A percentile compares a stretch with the other conserved stretches of the same genome.
phyloP scores from a whole-genome alignment of 257 asterid species.

The Capsicum chinense region DNA sequence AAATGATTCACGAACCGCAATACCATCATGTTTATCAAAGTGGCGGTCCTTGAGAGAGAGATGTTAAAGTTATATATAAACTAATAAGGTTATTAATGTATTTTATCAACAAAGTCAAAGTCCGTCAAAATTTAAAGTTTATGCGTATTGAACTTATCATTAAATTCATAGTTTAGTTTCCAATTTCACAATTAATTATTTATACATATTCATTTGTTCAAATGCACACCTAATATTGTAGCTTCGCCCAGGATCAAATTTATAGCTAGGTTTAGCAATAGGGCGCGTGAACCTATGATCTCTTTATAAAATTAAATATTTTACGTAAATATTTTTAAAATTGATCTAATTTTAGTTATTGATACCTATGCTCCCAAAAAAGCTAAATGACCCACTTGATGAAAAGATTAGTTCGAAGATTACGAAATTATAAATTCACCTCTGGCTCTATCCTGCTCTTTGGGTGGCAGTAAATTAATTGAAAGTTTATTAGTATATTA shows the following conservation, averaged over 20 bases:
- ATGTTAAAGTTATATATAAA: background rate
- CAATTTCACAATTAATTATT: background rate
- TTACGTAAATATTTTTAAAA: too few species aligned
- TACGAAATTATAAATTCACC: too few species aligned
- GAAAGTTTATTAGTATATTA: background rate
- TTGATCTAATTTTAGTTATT: too few species aligned
- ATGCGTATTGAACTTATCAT: background rate
- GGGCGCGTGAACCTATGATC: too few species aligned
- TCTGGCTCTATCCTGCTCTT: too few species aligned
- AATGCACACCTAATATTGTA: background rate
- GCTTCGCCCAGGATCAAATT: background rate
- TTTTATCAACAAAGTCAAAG: background rate
- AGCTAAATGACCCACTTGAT: too few species aligned
- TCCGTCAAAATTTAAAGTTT: background rate
- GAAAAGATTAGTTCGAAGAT: too few species aligned
- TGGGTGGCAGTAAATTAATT: background rate
- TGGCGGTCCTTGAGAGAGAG: constrained; percentile 38
- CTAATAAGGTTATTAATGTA: background rate
- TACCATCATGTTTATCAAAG: constrained; percentile 28
- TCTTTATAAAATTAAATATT: too few species aligned
- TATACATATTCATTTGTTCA: background rate
- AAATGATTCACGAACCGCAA: constrained; percentile 30
- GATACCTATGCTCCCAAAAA: too few species aligned
- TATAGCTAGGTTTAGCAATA: too few species aligned
- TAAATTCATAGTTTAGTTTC: background rate